Conservation (phyloP, 257 asterid genomes). For the Plantago ovata region DNA sequence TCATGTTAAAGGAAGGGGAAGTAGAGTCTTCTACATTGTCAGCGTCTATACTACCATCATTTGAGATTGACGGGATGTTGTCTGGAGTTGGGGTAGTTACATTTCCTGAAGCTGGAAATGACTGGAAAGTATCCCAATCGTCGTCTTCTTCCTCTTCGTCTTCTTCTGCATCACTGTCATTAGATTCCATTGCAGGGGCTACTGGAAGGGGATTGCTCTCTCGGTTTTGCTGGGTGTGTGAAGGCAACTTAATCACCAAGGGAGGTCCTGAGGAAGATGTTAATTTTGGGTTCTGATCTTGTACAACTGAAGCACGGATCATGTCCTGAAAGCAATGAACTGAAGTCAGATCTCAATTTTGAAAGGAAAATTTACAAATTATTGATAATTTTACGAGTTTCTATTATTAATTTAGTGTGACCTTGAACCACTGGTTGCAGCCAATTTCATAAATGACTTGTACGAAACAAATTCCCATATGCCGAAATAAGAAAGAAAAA, state of each 20-base stretch:
- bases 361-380: not conserved
- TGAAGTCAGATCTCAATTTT: constrained; percentile 11
- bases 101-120: constrained; percentile 69
- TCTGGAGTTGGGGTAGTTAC: constrained; percentile 47
- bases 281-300: constrained; percentile 56
- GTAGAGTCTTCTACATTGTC: constrained; percentile 25
- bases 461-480: no score
- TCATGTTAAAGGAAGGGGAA: constrained; percentile 28
- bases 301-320: constrained; percentile 77
- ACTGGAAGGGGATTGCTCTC: constrained; percentile 34
- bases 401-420: not conserved
- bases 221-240: constrained; percentile 35
- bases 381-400: not conserved
- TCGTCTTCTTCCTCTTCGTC: constrained; percentile 45
- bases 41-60: constrained; percentile 15
- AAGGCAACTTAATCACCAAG: constrained; percentile 68
- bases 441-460: no score
- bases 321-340: constrained; percentile 60
- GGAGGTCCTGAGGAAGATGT: constrained; percentile 44
- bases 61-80: constrained; percentile 26
- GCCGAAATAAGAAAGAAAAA: no score
- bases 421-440: not conserved
- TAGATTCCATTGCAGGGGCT: constrained; percentile 35
- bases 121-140: constrained; percentile 98
- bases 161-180: constrained; percentile 31